A percentile compares a stretch with the other conserved stretches of the same genome.
phyloP scores from a whole-genome alignment of 208 protist species.

The Novymonas esmeraldas region DNA sequence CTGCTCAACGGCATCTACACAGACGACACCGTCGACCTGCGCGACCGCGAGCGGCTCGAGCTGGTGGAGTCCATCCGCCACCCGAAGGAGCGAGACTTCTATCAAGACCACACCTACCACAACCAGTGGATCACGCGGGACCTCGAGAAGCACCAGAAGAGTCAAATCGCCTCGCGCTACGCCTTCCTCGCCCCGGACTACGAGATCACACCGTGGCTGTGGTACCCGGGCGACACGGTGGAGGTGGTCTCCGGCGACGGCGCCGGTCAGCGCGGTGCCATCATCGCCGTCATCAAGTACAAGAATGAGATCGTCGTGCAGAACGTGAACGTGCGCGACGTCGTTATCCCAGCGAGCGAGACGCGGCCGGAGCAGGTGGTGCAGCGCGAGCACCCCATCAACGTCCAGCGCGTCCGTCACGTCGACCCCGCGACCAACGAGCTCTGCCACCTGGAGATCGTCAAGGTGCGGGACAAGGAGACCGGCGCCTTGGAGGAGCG shows the following conservation, averaged over 20 bases:
- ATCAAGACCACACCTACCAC: slow-evolving; percentile 93
- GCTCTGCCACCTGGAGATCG: slow-evolving; percentile 68
- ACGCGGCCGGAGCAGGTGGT: slow-evolving; percentile 85
- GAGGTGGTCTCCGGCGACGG: slow-evolving; percentile 79
- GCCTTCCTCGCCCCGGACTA: slow-evolving; percentile 68
- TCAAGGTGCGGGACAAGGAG: slow-evolving; percentile 84
- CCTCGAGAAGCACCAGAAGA: slow-evolving; percentile 70
- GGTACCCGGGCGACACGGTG: slow-evolving; percentile 88
- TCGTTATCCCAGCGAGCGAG: slow-evolving; percentile 85
- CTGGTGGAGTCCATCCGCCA: slow-evolving; percentile 84
- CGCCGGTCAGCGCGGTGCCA: slow-evolving; percentile 78
- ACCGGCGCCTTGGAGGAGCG: slow-evolving; percentile 73
- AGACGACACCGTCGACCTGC: slow-evolving; percentile 79
- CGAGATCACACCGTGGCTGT: slow-evolving; percentile 75
- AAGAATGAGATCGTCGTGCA: slow-evolving; percentile 92
- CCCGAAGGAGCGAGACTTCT: slow-evolving; percentile 89
- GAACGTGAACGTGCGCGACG: slow-evolving; percentile 90
- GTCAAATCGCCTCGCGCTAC: slow-evolving; percentile 59
- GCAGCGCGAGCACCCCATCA: slow-evolving; percentile 88
- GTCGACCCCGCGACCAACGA: slow-evolving; percentile 84
- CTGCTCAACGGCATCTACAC: slow-evolving; percentile 73
- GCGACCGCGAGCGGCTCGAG: slow-evolving; percentile 77
- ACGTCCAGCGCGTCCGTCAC: slow-evolving; percentile 67
- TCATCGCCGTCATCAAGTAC: slow-evolving; percentile 87
- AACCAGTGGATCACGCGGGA: slow-evolving; percentile 87